Percentiles rank a stretch among this genome's conserved stretches.
phyloP scores from a whole-genome alignment of 257 asterid genomes.

The Asclepias syriaca region DNA sequence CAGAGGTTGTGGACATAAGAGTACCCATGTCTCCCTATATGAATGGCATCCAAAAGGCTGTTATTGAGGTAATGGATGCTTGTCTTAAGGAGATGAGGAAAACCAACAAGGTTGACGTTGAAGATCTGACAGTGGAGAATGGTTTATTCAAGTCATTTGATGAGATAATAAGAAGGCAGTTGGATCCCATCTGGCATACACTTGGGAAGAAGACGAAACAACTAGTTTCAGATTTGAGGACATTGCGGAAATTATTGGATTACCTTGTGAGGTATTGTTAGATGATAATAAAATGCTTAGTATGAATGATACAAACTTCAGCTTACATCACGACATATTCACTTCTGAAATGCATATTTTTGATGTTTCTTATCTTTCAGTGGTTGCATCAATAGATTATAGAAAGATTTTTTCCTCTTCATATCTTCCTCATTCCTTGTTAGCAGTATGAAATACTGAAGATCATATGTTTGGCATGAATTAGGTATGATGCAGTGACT shows the following conservation, averaged over 20 bases:
- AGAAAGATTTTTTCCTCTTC: constrained; percentile 11
- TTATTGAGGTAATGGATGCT: constrained; percentile 93
- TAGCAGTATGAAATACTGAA: background rate
- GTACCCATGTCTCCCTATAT: constrained; percentile 83
- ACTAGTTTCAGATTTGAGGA: constrained; percentile 94
- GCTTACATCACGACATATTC: background rate
- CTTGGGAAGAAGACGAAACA: constrained; percentile 91
- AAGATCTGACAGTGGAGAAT: constrained; percentile 91
- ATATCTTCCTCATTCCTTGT: background rate
- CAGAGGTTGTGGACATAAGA: constrained; percentile 87
- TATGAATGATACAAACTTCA: background rate
- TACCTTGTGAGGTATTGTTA: constrained; percentile 72
- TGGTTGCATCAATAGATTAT: background rate
- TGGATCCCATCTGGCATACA: constrained; percentile 99
- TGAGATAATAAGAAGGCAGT: constrained; percentile 85
- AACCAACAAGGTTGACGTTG: constrained; percentile 95
- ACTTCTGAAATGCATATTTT: background rate
- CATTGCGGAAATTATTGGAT: constrained; percentile 87
- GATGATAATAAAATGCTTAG: background rate
- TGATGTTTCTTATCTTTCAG: background rate
- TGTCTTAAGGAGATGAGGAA: constrained; percentile 95
- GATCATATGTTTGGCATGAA: constrained; percentile 20
- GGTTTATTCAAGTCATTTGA: constrained; percentile 96
- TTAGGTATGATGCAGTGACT: constrained; percentile 94
- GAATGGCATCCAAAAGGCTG: constrained; percentile 88